phyloP scores from a whole-genome alignment of 176 grass and related monocot species.

The Cenchrus fungigraminus region DNA sequence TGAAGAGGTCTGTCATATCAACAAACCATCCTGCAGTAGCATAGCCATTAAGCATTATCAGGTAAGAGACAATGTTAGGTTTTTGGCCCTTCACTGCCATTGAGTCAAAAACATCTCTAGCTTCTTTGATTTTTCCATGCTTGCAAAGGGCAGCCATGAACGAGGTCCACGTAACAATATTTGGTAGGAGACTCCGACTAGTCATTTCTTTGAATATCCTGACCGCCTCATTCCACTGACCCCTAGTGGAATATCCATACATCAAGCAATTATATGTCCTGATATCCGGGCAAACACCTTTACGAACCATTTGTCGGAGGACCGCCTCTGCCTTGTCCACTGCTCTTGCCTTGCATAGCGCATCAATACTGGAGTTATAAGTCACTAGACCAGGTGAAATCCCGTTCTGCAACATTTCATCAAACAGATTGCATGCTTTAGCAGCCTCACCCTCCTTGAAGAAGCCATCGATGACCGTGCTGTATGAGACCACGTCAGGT shows the following conservation, averaged over 20 bases:
- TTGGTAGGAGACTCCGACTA: not conserved
- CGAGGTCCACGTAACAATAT: not conserved
- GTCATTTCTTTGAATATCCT: constrained; percentile 42
- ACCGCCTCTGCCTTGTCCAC: not conserved
- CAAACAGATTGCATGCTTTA: constrained; percentile 1
- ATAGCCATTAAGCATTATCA: not conserved
- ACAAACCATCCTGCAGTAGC: not conserved
- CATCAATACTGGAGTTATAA: constrained; percentile 16
- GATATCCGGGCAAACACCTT: not conserved
- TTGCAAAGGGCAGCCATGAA: constrained; percentile 38
- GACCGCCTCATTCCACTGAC: constrained; percentile 6
- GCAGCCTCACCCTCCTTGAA: constrained; percentile 11
- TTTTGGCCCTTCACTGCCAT: constrained; percentile 20
- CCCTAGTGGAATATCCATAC: constrained; percentile 24
- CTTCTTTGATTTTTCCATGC: constrained; percentile 31
- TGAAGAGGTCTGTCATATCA: not conserved
- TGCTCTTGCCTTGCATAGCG: constrained; percentile 22
- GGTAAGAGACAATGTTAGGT: not conserved
- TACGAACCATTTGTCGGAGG: constrained; percentile 24
- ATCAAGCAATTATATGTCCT: constrained; percentile 15
- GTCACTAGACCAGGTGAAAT: constrained; percentile 16
- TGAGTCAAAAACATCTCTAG: constrained; percentile 26
- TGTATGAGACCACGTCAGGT: constrained; percentile 14
- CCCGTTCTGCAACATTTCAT: constrained; percentile 30
- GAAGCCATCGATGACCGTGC: constrained; percentile 10